Evolutionary conservation across 495 filamentous ascomycete species (phyloP).

Genomic region (Chlorociboria aeruginascens): DNA sequence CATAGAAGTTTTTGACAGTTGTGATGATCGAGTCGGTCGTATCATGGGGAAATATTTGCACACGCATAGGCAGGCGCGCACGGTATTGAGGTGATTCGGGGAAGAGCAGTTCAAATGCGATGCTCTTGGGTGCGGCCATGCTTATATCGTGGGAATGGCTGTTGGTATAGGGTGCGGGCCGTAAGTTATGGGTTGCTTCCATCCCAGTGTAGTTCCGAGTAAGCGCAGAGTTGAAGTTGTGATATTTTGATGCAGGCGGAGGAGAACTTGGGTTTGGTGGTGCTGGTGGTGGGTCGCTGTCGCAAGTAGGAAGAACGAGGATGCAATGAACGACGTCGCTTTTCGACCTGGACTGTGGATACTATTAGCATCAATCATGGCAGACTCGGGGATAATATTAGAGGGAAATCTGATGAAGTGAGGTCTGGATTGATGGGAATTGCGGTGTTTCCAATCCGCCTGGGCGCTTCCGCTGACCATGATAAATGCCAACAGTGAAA

Average conservation of each 20-base stretch:
- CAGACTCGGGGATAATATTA: conserved; percentile 8
- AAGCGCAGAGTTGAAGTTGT: neutral
- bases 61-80: conserved; percentile 77
- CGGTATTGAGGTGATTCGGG: conserved; percentile 58
- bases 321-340: conserved; percentile 12
- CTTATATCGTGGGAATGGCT: conserved; percentile 24
- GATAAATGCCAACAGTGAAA: neutral
- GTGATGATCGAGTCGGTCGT: conserved; percentile 91
- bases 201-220: neutral
- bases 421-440: conserved; percentile 15
- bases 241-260: conserved; percentile 2
- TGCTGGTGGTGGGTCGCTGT: conserved; percentile 5
- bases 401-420: conserved; percentile 10
- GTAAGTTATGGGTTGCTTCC: conserved; percentile 9
- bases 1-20: conserved; percentile 96
- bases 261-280: conserved; percentile 3
- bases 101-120: conserved; percentile 77
- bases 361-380: conserved; percentile 7
- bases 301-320: conserved; percentile 16
- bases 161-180: conserved; percentile 8
- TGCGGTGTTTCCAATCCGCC: neutral
- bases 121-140: conserved; percentile 55
- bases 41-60: conserved; percentile 86
- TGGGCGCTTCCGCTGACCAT: conserved; percentile 13
- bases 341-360: conserved; percentile 10